phyloP scores from a whole-genome alignment of 805 yeast species.

The Suhomyces xylopsoci region DNA sequence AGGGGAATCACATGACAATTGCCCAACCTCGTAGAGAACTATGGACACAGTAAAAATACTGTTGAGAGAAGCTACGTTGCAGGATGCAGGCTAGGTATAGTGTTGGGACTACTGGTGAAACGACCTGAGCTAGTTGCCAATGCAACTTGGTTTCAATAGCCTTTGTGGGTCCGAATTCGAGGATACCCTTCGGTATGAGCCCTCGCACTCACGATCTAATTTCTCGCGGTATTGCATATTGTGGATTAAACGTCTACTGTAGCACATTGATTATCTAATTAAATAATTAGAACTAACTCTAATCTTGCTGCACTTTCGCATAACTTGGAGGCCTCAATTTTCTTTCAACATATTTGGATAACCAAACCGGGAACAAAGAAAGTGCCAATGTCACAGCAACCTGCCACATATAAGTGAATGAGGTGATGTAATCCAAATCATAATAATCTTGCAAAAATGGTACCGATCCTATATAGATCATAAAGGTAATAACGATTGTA shows the following conservation, averaged over 20 bases:
- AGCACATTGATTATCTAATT: neutral
- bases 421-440: slow-evolving; percentile 59
- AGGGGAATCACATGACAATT: neutral
- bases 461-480: slow-evolving; percentile 64
- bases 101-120: neutral
- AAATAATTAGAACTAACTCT: neutral
- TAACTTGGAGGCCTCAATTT: slow-evolving; percentile 89
- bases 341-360: slow-evolving; percentile 70
- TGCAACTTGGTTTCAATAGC: neutral
- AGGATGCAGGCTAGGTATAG: neutral
- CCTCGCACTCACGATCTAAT: neutral
- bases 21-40: neutral
- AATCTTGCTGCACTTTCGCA: slow-evolving; percentile 90
- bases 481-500: slow-evolving; percentile 67
- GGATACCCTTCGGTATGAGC: neutral
- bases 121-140: neutral
- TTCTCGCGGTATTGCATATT: neutral
- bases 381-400: slow-evolving; percentile 57
- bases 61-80: neutral
- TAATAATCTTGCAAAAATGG: slow-evolving; percentile 90
- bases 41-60: neutral
- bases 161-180: neutral
- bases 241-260: neutral
- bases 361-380: slow-evolving; percentile 88
- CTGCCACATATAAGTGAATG: slow-evolving; percentile 68